phyloP scores from a whole-genome alignment of 2,329 filamentous ascomycete genomes.

The Curvularia sp. region DNA sequence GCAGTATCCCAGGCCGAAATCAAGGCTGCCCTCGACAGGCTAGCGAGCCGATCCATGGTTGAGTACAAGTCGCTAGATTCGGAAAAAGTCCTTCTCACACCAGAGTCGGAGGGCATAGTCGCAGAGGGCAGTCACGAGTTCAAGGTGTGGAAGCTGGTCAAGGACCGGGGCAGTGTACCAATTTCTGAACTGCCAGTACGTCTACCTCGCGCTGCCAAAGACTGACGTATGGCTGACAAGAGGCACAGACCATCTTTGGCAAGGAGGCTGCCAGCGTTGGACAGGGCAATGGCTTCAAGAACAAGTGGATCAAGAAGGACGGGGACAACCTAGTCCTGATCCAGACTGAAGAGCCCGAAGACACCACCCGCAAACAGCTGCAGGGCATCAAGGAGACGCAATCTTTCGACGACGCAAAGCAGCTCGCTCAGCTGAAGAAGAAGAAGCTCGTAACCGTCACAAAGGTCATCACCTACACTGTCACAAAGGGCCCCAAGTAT shows the following conservation, averaged over 20 bases:
- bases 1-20: slow-evolving; percentile 59
- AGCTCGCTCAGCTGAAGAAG: slow-evolving; percentile 84
- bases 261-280: slow-evolving; percentile 82
- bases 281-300: slow-evolving; percentile 91
- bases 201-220: slow-evolving; percentile 5
- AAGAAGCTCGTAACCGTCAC: slow-evolving; percentile 84
- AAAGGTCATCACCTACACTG: slow-evolving; percentile 84
- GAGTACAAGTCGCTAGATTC: slow-evolving; percentile 82
- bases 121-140: slow-evolving; percentile 59
- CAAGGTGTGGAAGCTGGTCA: slow-evolving; percentile 59
- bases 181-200: slow-evolving; percentile 57
- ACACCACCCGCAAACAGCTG: slow-evolving; percentile 79
- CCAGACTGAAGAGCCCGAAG: slow-evolving; percentile 74
- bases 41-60: slow-evolving; percentile 85
- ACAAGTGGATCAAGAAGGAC: slow-evolving; percentile 71
- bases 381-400: slow-evolving; percentile 73
- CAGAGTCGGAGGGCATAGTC: slow-evolving; percentile 78
- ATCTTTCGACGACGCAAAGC: slow-evolving; percentile 74
- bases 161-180: slow-evolving; percentile 53
- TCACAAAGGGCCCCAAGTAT: slow-evolving; percentile 86
- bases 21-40: slow-evolving; percentile 87
- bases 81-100: slow-evolving; percentile 77
- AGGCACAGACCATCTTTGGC: slow-evolving; percentile 66
- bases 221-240: slow-evolving; percentile 27
- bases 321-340: slow-evolving; percentile 61